phyloP scores from a whole-genome alignment of 2,329 filamentous ascomycete species.

The Alternaria brassicicola region DNA sequence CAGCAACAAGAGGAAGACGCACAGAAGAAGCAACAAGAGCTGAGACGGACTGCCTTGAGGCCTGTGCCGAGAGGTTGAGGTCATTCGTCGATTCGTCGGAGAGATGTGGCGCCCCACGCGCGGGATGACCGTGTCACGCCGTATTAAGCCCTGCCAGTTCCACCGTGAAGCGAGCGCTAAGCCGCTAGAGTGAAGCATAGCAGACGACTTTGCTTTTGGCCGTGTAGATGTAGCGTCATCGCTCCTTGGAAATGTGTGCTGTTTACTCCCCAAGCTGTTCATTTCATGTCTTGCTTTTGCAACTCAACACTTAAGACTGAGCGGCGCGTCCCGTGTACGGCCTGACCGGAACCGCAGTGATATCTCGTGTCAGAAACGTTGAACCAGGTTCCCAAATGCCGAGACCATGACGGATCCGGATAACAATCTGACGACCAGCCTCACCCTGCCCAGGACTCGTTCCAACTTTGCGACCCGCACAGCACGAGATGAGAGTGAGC shows the following conservation, averaged over 20 bases:
- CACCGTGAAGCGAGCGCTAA: slow-evolving; percentile 22
- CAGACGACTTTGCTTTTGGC: slow-evolving; percentile 12
- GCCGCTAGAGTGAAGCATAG: slow-evolving; percentile 23
- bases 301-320: neutral
- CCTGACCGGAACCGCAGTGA: slow-evolving; percentile 13
- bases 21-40: slow-evolving; percentile 12
- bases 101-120: slow-evolving; percentile 8
- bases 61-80: slow-evolving; percentile 31
- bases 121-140: slow-evolving; percentile 29
- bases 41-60: slow-evolving; percentile 17
- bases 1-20: slow-evolving; percentile 5
- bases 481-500: slow-evolving; percentile 53
- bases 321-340: slow-evolving; percentile 10
- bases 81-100: slow-evolving; percentile 27
- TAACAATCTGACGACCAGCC: slow-evolving; percentile 30
- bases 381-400: slow-evolving; percentile 16
- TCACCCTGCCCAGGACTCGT: slow-evolving; percentile 38
- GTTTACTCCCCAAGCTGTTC: neutral
- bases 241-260: slow-evolving; percentile 6
- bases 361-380: slow-evolving; percentile 19
- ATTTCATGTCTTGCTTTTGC: slow-evolving; percentile 6
- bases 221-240: slow-evolving; percentile 21
- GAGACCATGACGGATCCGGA: slow-evolving; percentile 38
- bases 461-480: slow-evolving; percentile 55
- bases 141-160: slow-evolving; percentile 2